Evolutionary conservation across 2,329 filamentous ascomycete genomes (phyloP), one percentile per base, ranked within the genome.

Genomic region (Incumbomyces delicatus): DNA sequence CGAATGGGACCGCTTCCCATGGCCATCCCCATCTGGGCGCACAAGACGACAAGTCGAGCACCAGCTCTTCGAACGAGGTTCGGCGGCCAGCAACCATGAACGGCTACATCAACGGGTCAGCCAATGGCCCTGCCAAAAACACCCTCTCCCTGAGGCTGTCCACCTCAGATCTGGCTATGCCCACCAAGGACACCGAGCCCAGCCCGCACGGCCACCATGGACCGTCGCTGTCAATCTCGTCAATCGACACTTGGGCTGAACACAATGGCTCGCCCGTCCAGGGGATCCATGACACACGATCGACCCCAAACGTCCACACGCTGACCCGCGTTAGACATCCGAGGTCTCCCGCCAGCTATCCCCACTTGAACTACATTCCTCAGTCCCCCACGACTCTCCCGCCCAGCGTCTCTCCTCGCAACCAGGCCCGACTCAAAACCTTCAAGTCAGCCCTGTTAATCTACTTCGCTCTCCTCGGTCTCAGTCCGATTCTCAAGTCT

Each of bases 401-500:
- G 22, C 56, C 62, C 3, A 55, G 64, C 42, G 56, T 78, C 16
- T 76, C 77, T 4, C 67, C 72, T 2, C 67, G 76, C 34, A 80
- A 76, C 53, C 76, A 79, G 51, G 75, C 80, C 51, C 75, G 80
- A 2, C 63, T 95, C 3, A 80, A 83, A 30, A 95, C 92, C 1
- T 80, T 89, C 56, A 96, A 96, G 66, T 95, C 89, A 0, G 89
- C 89, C 0, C 73, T 94, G 32, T 75, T 96, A 41, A 96, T 96
- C 58, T 95, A 94, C 68, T 94, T 85, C 56, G 89, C 88, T 3
- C 75, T 98, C 12, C 78, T 96, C 2, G 92, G 90, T 10, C 76
- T 98, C 3, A 94, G 87, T 35, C 92, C 92, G 0, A 96, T 98
- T 53, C 79, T 98, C 51, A 95, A 95, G 65, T 95, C 89, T 1